These are phyloP conservation scores for Solanum arcanum DNA, from an alignment of 257 asterid genomes.

Conservation along the genomic window DNA sequence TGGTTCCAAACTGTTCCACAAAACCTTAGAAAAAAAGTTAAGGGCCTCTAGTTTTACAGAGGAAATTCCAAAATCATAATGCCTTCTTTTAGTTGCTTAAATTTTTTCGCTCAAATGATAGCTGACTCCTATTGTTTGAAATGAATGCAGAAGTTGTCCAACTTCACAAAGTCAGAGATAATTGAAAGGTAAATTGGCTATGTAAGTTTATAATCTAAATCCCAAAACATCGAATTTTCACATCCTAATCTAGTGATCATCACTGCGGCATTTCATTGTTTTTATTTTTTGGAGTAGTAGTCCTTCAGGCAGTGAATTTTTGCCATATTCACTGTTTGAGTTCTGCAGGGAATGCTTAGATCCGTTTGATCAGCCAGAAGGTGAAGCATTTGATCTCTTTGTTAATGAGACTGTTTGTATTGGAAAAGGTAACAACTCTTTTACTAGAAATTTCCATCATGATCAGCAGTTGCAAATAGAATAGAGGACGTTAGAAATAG, in stretches of 20 bases:
- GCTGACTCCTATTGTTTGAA: slow-evolving; percentile 11
- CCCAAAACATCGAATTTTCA: neutral
- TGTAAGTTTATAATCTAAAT: neutral
- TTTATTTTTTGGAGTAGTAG: neutral
- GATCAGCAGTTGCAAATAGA: neutral
- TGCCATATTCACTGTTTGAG: neutral
- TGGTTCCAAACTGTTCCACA: neutral
- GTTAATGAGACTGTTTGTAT: slow-evolving; percentile 69
- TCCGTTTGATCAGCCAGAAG: slow-evolving; percentile 89
- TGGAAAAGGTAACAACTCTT: slow-evolving; percentile 51
- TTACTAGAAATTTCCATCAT: neutral
- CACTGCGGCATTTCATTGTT: neutral
- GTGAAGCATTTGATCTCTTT: slow-evolving; percentile 78
- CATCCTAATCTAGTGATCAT: neutral
- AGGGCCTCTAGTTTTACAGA: neutral
- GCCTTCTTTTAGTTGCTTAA: neutral
- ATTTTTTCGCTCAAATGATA: neutral
- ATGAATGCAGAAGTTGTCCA: slow-evolving; percentile 51
- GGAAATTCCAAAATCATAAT: neutral
- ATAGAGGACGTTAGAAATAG: neutral
- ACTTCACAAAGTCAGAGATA: slow-evolving; percentile 59
- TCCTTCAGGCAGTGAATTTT: neutral
- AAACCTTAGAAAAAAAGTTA: neutral
- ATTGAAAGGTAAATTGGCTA: slow-evolving; percentile 53
- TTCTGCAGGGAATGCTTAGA: slow-evolving; percentile 70